These are phyloP conservation scores for Rhododendron williamsianum DNA, from an alignment of 148 eudicot genomes.

Conservation along the genomic window DNA sequence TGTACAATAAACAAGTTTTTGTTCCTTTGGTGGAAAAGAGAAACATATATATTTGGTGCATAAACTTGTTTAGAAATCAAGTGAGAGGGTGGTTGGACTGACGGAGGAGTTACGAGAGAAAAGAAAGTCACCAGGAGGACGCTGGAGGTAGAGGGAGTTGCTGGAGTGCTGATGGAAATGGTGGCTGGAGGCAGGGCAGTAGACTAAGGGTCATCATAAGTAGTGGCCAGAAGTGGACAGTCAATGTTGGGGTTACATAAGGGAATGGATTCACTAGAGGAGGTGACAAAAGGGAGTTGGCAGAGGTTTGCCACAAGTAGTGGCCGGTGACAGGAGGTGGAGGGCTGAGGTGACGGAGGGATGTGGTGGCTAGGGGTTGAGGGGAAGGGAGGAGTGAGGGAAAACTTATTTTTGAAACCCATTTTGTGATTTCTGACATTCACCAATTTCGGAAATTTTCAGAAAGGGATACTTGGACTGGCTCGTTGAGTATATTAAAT, in stretches of 20 bases:
- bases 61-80: not conserved
- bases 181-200: not conserved
- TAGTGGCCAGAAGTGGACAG: not conserved
- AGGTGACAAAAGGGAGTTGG: not conserved
- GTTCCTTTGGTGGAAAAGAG: not conserved
- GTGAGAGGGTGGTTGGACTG: not conserved
- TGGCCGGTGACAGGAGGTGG: not conserved
- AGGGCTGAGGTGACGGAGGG: not conserved
- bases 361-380: not conserved
- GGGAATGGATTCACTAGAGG: not conserved
- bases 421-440: not conserved
- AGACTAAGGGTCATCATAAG: not conserved
- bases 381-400: not conserved
- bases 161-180: not conserved
- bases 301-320: not conserved
- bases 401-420: not conserved
- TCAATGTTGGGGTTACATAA: not conserved
- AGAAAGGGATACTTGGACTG: not conserved
- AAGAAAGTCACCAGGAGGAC: not conserved
- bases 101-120: not conserved
- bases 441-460: not conserved
- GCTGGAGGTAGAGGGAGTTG: not conserved
- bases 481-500: not conserved
- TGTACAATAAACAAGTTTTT: not conserved
- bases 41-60: not conserved